Base-by-base conservation (phyloP, 2,329 filamentous ascomycete genomes). In the Ilyonectria mors-panacis region DNA sequence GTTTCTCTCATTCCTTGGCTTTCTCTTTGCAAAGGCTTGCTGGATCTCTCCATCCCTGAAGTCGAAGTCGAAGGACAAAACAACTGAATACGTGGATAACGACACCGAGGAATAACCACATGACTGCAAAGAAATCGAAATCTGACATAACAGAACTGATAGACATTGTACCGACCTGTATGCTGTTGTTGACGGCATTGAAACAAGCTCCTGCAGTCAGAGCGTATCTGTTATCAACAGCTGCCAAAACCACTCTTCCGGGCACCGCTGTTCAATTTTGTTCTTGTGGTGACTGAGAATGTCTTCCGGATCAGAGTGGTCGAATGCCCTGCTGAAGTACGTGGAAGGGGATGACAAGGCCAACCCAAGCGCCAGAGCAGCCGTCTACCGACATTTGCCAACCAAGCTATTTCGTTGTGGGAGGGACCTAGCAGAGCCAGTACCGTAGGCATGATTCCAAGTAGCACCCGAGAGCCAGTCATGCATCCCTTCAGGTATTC, bases 401-500 rank as follows among this genome's bases (percentile, higher is more conserved):
- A 30, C 51, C 33, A 48, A 3, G 63, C 51, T 10, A 60, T 65
- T 30, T 65, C 63, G 4, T 65, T 57, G 15, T 45, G 44, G n/a
- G 55, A 60, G 26, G 39, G 59, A 3, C 61, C 57, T 26, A 63
- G 42, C 12, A 67, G 61, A 10, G 61, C 53, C 2, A 65, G 19
- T 12, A 65, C 55, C 19, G 58, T 66, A 12, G 63, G 63, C 63
- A 66, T 66, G 21, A 66, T 45, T 6, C 64, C 59, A 5, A 63
- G 28, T 6, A 63, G 30, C 10, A 66, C 64, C 17, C 59, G 64
- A 55, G 64, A 53, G 33, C 59, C 50, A 1, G 64, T 66, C 59
- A 54, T 66, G 28, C 28, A 37, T 26, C 35, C 26, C 39, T 66
- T 66, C 26, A 63, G 64, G 13, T 45, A 63, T 37, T 62, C 59